Percentiles rank a stretch among this genome's conserved stretches.
These are phyloP conservation scores for Talaromyces sp. DNA, from an alignment of 2,329 filamentous ascomycete species.

Conservation along the genomic window DNA sequence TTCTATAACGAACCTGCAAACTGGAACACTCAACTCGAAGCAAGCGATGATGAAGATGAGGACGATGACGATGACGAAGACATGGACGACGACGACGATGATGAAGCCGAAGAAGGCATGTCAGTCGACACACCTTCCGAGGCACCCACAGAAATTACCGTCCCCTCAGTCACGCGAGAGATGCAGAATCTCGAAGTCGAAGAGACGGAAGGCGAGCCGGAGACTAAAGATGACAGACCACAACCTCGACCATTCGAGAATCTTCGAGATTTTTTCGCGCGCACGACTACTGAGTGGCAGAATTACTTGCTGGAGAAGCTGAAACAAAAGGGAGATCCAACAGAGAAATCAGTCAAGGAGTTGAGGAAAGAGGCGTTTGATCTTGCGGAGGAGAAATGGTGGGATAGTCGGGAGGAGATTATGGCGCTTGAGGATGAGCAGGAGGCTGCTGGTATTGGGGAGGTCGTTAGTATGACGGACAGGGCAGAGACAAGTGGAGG, in stretches of 20 bases:
- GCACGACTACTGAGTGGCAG: slow-evolving; percentile 88
- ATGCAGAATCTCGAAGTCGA: slow-evolving; percentile 39
- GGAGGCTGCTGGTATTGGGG: slow-evolving; percentile 89
- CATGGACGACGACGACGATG: slow-evolving; percentile 39
- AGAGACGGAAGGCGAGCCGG: slow-evolving; percentile 33
- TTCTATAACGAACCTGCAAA: slow-evolving; percentile 82
- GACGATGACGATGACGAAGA: slow-evolving; percentile 41
- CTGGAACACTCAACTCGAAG: slow-evolving; percentile 65
- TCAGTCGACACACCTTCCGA: slow-evolving; percentile 37
- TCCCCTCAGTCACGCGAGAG: slow-evolving; percentile 34
- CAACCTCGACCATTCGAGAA: slow-evolving; percentile 81
- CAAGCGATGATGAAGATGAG: slow-evolving; percentile 52
- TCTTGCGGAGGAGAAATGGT: slow-evolving; percentile 94
- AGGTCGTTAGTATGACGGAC: slow-evolving; percentile 84
- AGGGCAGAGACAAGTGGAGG: slow-evolving; percentile 50
- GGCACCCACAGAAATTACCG: slow-evolving; percentile 35
- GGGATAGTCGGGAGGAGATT: slow-evolving; percentile 95
- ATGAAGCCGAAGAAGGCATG: slow-evolving; percentile 47
- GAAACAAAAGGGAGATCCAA: slow-evolving; percentile 58
- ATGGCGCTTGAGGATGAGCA: slow-evolving; percentile 90
- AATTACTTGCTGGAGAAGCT: slow-evolving; percentile 74
- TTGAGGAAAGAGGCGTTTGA: slow-evolving; percentile 88
- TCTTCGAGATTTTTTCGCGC: slow-evolving; percentile 83
- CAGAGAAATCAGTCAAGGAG: slow-evolving; percentile 73
- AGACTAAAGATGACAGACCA: slow-evolving; percentile 70